Conservation (phyloP, 2,329 filamentous ascomycete genomes). For the Biscogniauxia marginata region DNA sequence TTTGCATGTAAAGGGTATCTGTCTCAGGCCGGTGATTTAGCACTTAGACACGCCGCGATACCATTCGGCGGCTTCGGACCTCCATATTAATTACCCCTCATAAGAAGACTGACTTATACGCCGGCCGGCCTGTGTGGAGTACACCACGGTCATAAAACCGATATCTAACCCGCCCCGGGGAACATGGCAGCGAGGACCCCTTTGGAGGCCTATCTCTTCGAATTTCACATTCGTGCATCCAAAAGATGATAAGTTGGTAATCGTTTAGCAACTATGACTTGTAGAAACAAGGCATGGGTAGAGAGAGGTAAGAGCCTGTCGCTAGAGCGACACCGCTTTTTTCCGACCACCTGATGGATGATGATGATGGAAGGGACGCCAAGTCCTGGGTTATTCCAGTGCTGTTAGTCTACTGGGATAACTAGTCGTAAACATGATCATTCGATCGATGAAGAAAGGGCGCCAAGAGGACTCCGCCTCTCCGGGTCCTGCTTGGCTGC, state of each 20-base stretch:
- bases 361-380: not conserved
- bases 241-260: too few species aligned
- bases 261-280: too few species aligned
- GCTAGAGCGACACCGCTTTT: not conserved
- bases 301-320: not conserved
- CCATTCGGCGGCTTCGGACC: not conserved
- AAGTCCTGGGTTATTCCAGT: not conserved
- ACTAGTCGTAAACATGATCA: not conserved
- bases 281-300: too few species aligned
- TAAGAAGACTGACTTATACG: not conserved
- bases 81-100: not conserved
- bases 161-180: not conserved
- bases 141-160: not conserved
- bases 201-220: too few species aligned
- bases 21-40: not conserved
- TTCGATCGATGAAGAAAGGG: not conserved
- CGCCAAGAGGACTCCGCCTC: not conserved
- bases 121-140: not conserved
- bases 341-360: not conserved
- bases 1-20: not conserved
- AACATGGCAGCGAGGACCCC: not conserved
- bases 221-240: too few species aligned
- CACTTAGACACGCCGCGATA: not conserved
- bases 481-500: not conserved
- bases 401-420: not conserved